Conservation (phyloP, 2,329 filamentous ascomycete species). For the Botrytis byssoidea region DNA sequence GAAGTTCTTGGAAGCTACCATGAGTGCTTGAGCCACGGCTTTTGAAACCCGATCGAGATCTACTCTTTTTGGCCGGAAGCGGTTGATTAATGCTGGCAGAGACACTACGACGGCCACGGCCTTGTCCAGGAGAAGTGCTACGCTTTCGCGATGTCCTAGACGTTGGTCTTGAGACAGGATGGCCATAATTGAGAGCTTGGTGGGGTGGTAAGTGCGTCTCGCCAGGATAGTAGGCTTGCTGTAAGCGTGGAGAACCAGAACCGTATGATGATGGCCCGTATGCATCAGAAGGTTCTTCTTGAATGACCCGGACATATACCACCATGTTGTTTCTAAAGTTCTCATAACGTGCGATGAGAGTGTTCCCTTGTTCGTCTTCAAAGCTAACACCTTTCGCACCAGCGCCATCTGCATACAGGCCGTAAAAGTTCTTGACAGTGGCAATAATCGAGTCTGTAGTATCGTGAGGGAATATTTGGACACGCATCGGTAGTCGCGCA, state of each 20-base stretch:
- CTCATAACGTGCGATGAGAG: conserved; percentile 91
- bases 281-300: conserved; percentile 49
- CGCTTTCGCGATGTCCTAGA: conserved; percentile 72
- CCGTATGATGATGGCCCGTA: conserved; percentile 55
- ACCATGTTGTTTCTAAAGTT: conserved; percentile 92
- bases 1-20: conserved; percentile 55
- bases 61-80: conserved; percentile 58
- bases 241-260: conserved; percentile 50
- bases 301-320: conserved; percentile 86
- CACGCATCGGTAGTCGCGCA: conserved; percentile 77
- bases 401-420: conserved; percentile 74
- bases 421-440: conserved; percentile 98
- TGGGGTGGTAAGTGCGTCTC: conserved; percentile 62
- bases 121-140: conserved; percentile 71
- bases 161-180: conserved; percentile 63
- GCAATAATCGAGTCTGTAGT: conserved; percentile 97
- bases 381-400: conserved; percentile 86
- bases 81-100: conserved; percentile 59
- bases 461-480: conserved; percentile 93
- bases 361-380: conserved; percentile 85
- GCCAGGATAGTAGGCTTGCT: conserved; percentile 56
- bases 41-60: conserved; percentile 65
- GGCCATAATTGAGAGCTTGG: conserved; percentile 54
- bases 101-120: conserved; percentile 71
- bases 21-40: conserved; percentile 59